Conservation (phyloP, 371 early-diverging fungal genomes). For the Blyttiomyces sp. region DNA sequence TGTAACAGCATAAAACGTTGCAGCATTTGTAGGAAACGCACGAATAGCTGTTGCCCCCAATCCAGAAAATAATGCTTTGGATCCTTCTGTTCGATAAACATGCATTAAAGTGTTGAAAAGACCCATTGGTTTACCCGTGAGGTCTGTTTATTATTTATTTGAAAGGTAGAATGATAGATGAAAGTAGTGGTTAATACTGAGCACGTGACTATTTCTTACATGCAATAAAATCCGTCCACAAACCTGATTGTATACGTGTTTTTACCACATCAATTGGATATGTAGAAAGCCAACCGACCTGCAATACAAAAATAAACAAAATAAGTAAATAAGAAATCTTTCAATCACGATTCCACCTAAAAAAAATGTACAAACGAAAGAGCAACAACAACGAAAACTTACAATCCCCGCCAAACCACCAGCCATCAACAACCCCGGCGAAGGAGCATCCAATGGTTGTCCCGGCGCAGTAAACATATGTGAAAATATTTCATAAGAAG, state of each 20-base stretch:
- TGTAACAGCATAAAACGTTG: slow-evolving; percentile 58
- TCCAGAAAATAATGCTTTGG: slow-evolving; percentile 65
- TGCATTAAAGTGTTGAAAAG: slow-evolving; percentile 50
- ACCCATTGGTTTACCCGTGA: slow-evolving; percentile 42
- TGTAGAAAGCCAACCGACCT: slow-evolving; percentile 71
- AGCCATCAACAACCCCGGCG: slow-evolving; percentile 58
- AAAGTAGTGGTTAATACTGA: too few species aligned
- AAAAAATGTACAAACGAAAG: background rate
- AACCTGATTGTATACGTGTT: slow-evolving; percentile 63
- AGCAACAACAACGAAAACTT: too few species aligned
- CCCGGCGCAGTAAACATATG: slow-evolving; percentile 33
- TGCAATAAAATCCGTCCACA: too few species aligned
- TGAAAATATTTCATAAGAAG: slow-evolving; percentile 64
- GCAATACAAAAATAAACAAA: background rate
- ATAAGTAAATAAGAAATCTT: background rate
- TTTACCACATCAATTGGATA: slow-evolving; percentile 80
- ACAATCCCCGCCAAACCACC: slow-evolving; percentile 73
- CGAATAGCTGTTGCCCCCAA: slow-evolving; percentile 70
- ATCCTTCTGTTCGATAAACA: slow-evolving; percentile 60
- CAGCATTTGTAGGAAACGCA: slow-evolving; percentile 86
- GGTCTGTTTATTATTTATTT: slow-evolving; percentile 19
- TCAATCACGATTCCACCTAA: background rate
- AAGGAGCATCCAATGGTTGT: slow-evolving; percentile 41
- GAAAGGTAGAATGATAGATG: too few species aligned
- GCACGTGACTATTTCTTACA: too few species aligned